These are phyloP conservation scores for Psilocybe azurescens DNA, from an alignment of 768 basidiomycete species.

Conservation along the genomic window DNA sequence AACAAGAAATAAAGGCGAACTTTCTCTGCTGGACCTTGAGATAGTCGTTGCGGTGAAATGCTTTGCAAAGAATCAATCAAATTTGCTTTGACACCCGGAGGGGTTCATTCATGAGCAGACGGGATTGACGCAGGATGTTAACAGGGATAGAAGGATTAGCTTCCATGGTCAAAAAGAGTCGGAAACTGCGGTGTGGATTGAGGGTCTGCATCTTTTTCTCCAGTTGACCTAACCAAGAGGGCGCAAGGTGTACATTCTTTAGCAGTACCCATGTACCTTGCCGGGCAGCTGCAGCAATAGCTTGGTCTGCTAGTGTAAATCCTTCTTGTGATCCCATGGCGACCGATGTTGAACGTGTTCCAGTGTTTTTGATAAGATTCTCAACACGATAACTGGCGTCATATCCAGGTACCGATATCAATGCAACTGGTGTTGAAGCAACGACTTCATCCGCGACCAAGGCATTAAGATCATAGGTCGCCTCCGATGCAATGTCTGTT, in stretches of 20 bases:
- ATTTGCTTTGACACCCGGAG: slow-evolving; percentile 96
- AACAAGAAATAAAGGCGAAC: slow-evolving; percentile 92
- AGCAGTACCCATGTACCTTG: slow-evolving; percentile 96
- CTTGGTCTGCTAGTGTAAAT: slow-evolving; percentile 94
- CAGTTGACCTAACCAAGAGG: slow-evolving; percentile 93
- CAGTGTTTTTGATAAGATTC: slow-evolving; percentile 78
- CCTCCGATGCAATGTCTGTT: slow-evolving; percentile 75
- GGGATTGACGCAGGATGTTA: slow-evolving; percentile 94
- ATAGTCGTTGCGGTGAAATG: slow-evolving; percentile 72
- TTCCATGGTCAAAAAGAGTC: slow-evolving; percentile 98
- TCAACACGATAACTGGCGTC: slow-evolving; percentile 99
- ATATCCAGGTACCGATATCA: slow-evolving; percentile 94
- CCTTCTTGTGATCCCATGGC: slow-evolving; percentile 99
- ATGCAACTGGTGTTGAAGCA: slow-evolving; percentile 82
- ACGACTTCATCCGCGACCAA: slow-evolving; percentile 85
- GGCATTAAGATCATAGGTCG: slow-evolving; percentile 74
- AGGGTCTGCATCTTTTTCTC: slow-evolving; percentile 97
- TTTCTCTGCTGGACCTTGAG: slow-evolving; percentile 92
- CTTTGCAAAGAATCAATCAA: slow-evolving; percentile 85
- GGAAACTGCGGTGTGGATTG: slow-evolving; percentile 89
- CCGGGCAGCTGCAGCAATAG: slow-evolving; percentile 89
- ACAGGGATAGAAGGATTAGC: slow-evolving; percentile 94
- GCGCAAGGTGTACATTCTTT: slow-evolving; percentile 97
- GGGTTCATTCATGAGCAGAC: slow-evolving; percentile 99
- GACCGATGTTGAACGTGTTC: slow-evolving; percentile 82